Evolutionary conservation across 768 basidiomycete genomes (phyloP), one percentile per base, ranked within the genome.

Genomic region (Gyrodon lividus): DNA sequence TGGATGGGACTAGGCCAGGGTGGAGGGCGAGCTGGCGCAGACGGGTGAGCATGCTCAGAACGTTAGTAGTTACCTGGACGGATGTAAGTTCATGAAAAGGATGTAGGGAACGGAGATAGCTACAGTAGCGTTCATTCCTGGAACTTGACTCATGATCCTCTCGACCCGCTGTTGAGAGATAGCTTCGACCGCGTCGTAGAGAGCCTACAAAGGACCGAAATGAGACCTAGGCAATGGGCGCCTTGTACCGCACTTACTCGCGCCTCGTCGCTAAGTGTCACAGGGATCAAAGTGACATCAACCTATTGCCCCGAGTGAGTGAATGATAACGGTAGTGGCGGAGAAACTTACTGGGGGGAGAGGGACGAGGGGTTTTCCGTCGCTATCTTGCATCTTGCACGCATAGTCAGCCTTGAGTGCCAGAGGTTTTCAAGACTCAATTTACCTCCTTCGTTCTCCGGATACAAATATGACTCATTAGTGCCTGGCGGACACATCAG

Each of bases 21-120:
- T 94, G 89, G 22, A 92, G 78, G 16, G 79, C 86, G 17, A 93
- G 71, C 68, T 95, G 92, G 26, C 92, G 82, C 66, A 95, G 74
- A 16, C 92, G 86, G 7, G 90, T 92, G n/a, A 93, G 78, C 78
- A 93, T 83, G 54, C 86, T 85, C 33, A 92, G 68, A 13, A 90
- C 82, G 59, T 86, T 85, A 2, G 81, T 81, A 51, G 84, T 81
- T 0, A 82, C 75, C 87, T 89, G 54, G 17, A 51, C 22, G 46
- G 39, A 50, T 39, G 40, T 53, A 34, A 54, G 52, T 52, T 9
- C 43, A 28, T 41, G 30, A 33, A 47, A 35, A 42, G 5, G 12
- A 24, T 14, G 12, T 52, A 5, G 45, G 26, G 14, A 44, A 34
- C 22, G 10, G 4, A 31, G 43, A 16, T 9, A 49, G 64, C 41